Evolutionary conservation across 2,329 filamentous ascomycete species (phyloP), one percentile per base, ranked within the genome.

Genomic region (Chrysosporium keratinophilum): DNA sequence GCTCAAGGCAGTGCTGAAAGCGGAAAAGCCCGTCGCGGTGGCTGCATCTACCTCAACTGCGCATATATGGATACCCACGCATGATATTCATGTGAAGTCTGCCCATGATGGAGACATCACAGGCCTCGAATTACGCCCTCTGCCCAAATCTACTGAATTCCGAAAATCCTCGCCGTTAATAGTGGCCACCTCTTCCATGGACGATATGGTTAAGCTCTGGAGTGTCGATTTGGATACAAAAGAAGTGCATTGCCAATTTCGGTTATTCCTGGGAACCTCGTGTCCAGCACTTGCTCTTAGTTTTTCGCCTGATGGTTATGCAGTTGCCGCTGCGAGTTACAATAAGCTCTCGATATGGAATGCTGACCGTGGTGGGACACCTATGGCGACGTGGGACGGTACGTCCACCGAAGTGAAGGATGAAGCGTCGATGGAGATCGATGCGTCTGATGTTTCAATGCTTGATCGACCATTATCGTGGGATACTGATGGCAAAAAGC

Each of bases 401-500:
- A 66, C 69, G 42, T 65, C 65, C 47, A 68, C 70, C 37, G 63
- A 66, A 48, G 61, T 64, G 34, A 65, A 62, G 20, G 52, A 63
- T 14, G 70, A 70, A 40, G 60, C 70, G 63, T 20, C 59, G 54
- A 45, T 31, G 55, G 41, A 54, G 4, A 31, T 50, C 20, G 39
- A 48, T n/a, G 14, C 14, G 5, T 54, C 52, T 5, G 41, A 50
- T 19, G 41, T 45, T 11, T 60, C 61, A 12, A 56, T 63, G 15
- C 63, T 64, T 9, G 67, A 72, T 57, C 67, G 73, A 45, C 67
- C 69, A 28, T 64, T 80, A 50, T 71, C 69, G 31, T 80, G 77
- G 77, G 76, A 78, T 62, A 68, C 68, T 11, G 74, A 78, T 62
- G 76, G 76, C n/a, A 75, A 75, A 60, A 76, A 72, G 59, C 66